Evolutionary conservation across 257 asterid species (phyloP), one percentile per base, ranked within the genome.

Genomic region (Penstemon eatonii): DNA sequence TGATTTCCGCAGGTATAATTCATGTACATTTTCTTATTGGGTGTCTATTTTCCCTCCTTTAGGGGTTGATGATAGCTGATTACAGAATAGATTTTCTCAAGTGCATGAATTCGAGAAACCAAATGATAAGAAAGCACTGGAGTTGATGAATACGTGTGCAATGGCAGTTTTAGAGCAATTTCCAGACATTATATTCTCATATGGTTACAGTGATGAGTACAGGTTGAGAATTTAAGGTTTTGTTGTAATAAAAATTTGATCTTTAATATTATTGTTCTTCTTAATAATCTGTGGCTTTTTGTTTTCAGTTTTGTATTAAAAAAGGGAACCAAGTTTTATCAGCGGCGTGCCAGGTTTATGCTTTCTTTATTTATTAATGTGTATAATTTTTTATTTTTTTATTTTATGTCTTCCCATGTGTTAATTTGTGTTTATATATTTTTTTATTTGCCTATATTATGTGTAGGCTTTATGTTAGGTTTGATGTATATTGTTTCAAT

Each of bases 81-180:
- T 51, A 33, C 58, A 25, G 58, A 65, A 61, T 77, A 90, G 98
- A 67, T 92, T 90, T 74, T 83, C 95, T 3, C 79, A 90, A 76
- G 85, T 75, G 69, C 97, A 88, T 43, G 87, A 76, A 73, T 90
- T 89, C 77, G 93, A 78, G 79, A 92, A 77, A 60, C 93, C 92
- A 11, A 79, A 86, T 62, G 96, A 90, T 67, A 70, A 36, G 67
- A 82, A 74, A 68, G 86, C 85, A 12, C 62, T 88, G 61, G 81
- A 76, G 46, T 78, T 92, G 83, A 90, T 92, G 97, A 88, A 87
- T 82, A 83, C 76, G 12, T 92, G 97, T 80, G 91, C 91, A 3
- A 69, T 52, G 76, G 82, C 76, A 18, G 84, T 90, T 44, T 18
- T 84, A 56, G 95, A 86, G 83, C 87, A 85, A 66, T 92, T 89